Evolutionary conservation across 2,329 filamentous ascomycete genomes (phyloP), one percentile per base, ranked within the genome.

Genomic region (Venturia nashicola): DNA sequence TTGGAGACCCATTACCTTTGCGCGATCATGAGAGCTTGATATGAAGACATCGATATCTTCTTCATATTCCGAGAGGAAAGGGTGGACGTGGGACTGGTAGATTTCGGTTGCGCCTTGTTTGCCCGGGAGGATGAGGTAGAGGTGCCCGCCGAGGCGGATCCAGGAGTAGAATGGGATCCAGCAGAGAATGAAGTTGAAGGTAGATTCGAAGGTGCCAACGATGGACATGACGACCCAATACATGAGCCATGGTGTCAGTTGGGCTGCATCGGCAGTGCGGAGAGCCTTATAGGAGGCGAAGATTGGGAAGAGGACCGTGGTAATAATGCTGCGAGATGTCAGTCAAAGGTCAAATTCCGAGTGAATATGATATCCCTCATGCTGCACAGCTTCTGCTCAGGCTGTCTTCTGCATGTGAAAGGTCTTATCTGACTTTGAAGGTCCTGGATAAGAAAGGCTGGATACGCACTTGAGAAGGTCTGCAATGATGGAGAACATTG

Each of bases 261-360:
- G 86, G 44, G 90, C 87, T 2, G 92, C 91, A 75, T 97, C 90
- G 62, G 89, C 88, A 18, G 91, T 92, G 78, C 94, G 93, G 72
- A 99, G 88, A 60, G 94, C 93, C 81, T 97, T 97, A 83, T 97
- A 97, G 68, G 93, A 96, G 69, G 93, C 92, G 78, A 96, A 97
- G 67, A 97, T 86, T 61, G 94, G 94, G 74, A 97, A 95, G 73
- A 97, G 86, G 73, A 96, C 91, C 64, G 92, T 95, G 65, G 89
- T 86, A 74, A 93, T 76, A 67, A 90, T 93, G 73, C 91, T 96
- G 73, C 61, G 62, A 34, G 59, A 48, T 27, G 72, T 71, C 66
- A 66, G 67, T 60, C 51, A 51, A 27, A 27, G 46, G 20, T 65
- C 23, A 23, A 46, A 39, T 44, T 20, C 16, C 20, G 11, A 27